Conservation (phyloP, 441 rosid genomes). For the Syzygium malaccense region DNA sequence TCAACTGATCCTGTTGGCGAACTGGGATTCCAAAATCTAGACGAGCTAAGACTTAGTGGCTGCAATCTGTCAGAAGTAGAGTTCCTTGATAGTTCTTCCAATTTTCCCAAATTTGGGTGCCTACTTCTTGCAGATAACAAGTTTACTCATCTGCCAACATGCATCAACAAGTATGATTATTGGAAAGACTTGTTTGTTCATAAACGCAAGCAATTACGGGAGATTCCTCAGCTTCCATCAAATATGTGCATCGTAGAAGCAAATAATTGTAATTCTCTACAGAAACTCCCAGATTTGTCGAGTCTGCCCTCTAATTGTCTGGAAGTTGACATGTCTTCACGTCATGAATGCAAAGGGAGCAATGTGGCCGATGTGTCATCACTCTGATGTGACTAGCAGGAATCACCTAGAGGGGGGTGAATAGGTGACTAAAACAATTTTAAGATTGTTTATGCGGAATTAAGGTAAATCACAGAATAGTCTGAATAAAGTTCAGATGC, state of each 20-base stretch:
- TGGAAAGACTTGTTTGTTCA: neutral
- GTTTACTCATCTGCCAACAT: neutral
- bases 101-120: accelerated
- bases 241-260: accelerated
- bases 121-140: accelerated
- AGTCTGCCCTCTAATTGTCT: neutral
- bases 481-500: too few relatives aligned
- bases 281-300: neutral
- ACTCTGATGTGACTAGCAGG: too few relatives aligned
- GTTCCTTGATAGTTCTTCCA: neutral
- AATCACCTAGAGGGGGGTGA: too few relatives aligned
- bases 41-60: accelerated
- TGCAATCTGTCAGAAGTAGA: neutral
- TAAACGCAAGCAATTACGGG: neutral
- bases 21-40: accelerated
- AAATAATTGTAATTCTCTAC: accelerated
- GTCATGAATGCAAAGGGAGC: neutral
- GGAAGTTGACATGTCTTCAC: neutral
- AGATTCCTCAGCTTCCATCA: neutral
- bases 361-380: neutral
- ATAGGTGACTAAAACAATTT: too few relatives aligned
- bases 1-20: accelerated
- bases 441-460: too few relatives aligned
- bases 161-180: neutral
- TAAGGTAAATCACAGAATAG: too few relatives aligned